Conservation (phyloP, 768 basidiomycete species). For the Auriscalpium orientale region DNA sequence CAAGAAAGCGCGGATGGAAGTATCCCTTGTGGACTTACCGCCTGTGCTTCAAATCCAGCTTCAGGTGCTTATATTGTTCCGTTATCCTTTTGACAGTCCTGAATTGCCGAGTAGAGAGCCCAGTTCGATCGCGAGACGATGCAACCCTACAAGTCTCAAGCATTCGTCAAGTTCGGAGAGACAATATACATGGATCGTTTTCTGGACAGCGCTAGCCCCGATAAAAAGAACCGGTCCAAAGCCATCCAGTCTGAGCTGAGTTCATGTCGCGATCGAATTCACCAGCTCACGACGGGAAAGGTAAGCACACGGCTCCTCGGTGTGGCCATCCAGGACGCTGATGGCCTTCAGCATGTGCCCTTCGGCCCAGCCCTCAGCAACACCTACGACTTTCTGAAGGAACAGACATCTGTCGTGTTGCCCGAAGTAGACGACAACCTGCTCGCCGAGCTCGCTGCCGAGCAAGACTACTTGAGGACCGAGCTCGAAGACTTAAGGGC, state of each 20-base stretch:
- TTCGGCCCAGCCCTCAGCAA: constrained; percentile 48
- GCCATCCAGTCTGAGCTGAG: constrained; percentile 61
- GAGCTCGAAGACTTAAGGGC: constrained; percentile 53
- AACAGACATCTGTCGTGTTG: constrained; percentile 35
- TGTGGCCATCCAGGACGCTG: not conserved
- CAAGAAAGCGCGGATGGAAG: constrained; percentile 80
- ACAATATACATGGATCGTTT: constrained; percentile 90
- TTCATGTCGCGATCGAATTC: constrained; percentile 57
- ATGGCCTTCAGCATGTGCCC: constrained; percentile 45
- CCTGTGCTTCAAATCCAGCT: constrained; percentile 92
- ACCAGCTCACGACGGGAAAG: constrained; percentile 62
- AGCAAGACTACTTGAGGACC: constrained; percentile 41
- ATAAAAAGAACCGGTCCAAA: constrained; percentile 67
- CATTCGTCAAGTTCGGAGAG: constrained; percentile 86
- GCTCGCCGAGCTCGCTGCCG: constrained; percentile 40
- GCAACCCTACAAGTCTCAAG: constrained; percentile 93
- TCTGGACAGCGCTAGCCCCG: constrained; percentile 63
- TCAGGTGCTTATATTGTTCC: constrained; percentile 49
- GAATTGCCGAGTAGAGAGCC: constrained; percentile 49
- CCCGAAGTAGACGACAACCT: constrained; percentile 58
- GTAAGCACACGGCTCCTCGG: constrained; percentile 30
- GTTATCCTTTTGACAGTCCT: constrained; percentile 3
- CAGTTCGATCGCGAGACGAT: constrained; percentile 91
- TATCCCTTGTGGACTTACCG: constrained; percentile 78
- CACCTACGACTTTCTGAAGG: constrained; percentile 51